Conservation (phyloP, 2,329 filamentous ascomycete species). For the Monilinia vaccinii-corymbosi region DNA sequence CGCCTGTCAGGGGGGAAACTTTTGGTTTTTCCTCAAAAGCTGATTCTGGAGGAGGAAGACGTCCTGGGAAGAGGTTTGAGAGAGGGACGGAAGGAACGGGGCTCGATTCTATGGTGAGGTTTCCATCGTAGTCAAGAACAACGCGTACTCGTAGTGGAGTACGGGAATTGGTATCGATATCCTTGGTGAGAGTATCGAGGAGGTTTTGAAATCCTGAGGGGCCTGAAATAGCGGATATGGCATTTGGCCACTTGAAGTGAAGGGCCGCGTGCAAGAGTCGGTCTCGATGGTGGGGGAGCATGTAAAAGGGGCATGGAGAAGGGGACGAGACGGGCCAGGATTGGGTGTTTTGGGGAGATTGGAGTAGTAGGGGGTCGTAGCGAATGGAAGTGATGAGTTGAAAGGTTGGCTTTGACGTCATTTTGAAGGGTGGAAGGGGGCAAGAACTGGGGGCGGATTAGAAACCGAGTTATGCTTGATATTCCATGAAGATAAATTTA, state of each 20-base stretch:
- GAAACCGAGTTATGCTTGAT: background rate
- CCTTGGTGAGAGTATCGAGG: constrained; percentile 31
- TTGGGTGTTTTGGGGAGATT: constrained; percentile 23
- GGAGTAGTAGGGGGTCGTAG: constrained; percentile 51
- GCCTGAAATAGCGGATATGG: constrained; percentile 37
- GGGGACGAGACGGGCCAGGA: constrained; percentile 36
- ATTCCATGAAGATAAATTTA: background rate
- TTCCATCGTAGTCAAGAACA: constrained; percentile 41
- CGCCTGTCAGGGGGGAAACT: constrained; percentile 25
- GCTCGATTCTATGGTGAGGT: constrained; percentile 36
- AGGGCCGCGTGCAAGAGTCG: constrained; percentile 59
- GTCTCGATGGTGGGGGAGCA: constrained; percentile 69
- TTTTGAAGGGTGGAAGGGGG: background rate
- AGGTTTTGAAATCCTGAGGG: constrained; percentile 38
- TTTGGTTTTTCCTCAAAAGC: constrained; percentile 10
- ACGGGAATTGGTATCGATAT: constrained; percentile 23
- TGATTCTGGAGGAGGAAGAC: constrained; percentile 39
- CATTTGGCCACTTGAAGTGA: constrained; percentile 46
- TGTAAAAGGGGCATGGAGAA: constrained; percentile 58
- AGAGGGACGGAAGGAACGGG: constrained; percentile 34
- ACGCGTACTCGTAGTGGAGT: constrained; percentile 44
- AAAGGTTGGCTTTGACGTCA: constrained; percentile 33
- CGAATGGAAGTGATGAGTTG: constrained; percentile 63
- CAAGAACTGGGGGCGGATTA: background rate
- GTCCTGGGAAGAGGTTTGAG: constrained; percentile 47